phyloP scores from a whole-genome alignment of 73 alveolate genomes.

The Paramecium primaurelia region DNA sequence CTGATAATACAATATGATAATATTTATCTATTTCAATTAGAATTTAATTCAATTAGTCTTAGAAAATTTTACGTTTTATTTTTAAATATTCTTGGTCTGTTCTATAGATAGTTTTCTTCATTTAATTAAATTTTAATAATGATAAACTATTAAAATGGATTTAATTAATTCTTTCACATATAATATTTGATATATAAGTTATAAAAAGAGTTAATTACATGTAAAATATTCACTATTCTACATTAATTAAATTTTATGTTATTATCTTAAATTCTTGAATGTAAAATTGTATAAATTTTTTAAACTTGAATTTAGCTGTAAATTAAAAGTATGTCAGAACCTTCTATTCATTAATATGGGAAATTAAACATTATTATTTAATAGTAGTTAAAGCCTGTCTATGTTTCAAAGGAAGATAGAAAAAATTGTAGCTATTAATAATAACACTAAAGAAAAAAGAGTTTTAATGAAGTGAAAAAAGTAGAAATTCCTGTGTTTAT shows the following conservation, averaged over 20 bases:
- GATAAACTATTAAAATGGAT: background rate
- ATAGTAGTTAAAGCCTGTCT: background rate
- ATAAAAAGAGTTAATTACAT: no score
- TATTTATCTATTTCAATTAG: background rate
- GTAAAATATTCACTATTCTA: background rate
- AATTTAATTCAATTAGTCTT: background rate
- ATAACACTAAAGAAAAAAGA: background rate
- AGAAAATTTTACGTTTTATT: background rate
- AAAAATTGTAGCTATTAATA: background rate
- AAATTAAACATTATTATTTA: background rate
- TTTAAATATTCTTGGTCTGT: background rate
- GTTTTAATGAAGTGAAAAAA: background rate
- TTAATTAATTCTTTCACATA: background rate
- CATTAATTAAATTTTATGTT: background rate
- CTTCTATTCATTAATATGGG: background rate
- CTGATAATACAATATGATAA: background rate
- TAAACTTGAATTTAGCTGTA: background rate
- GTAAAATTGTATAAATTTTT: background rate
- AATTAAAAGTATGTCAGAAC: background rate
- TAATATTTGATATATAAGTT: no score
- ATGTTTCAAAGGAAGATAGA: background rate
- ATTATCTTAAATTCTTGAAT: background rate
- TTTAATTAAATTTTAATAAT: background rate
- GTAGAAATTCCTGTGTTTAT: background rate
- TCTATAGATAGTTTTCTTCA: background rate